Evolutionary conservation across 352 stramenopile genomes (phyloP), one percentile per base, ranked within the genome.

Genomic region (Pythium dissimile): DNA sequence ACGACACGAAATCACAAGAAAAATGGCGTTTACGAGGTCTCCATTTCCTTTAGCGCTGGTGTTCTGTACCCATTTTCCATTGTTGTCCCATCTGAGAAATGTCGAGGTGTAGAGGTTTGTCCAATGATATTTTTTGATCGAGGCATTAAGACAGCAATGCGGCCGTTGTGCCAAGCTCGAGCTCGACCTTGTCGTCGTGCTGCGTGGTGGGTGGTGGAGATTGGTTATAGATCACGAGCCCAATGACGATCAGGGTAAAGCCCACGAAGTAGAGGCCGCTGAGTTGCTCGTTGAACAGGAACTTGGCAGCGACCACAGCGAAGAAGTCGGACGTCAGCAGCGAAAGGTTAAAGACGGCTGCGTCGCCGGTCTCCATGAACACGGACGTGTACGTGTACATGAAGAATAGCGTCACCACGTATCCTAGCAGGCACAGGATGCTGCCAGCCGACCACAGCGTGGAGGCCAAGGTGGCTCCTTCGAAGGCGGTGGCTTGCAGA

Each of bases 301-400:
- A 89, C 94, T 96, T 67, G 94, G 69, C 75, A 4, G 76, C 81
- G 23, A 95, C 70, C 44, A 99, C 90, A 0, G 93, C 92, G 73
- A 97, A 99, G 34, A 98, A 85, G 67, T 98, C 96, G 45, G 92
- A 96, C 16, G 94, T 97, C 62, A 99, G 91, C 51, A 99, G 67
- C 11, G 89, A 98, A 39, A 99, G 69, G 75, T 99, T 99, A 65
- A 99, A 95, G 24, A 98, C 70, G 10, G 95, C 95, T 9, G 96
- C 92, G 80, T 99, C 96, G 32, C 82, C 86, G 11, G 79, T 76
- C 27, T 86, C 81, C 48, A 89, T 75, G 57, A 89, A 89, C 55
- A 77, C 77, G 50, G 86, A 94, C 5, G 86, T 96, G 47, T 78
- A 80, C 15, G 84, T 84, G 75, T 98, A 98, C 77, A 98, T 95